Base-by-base conservation (phyloP, 2,329 filamentous ascomycete species). In the Tolypocladium endophyticum region DNA sequence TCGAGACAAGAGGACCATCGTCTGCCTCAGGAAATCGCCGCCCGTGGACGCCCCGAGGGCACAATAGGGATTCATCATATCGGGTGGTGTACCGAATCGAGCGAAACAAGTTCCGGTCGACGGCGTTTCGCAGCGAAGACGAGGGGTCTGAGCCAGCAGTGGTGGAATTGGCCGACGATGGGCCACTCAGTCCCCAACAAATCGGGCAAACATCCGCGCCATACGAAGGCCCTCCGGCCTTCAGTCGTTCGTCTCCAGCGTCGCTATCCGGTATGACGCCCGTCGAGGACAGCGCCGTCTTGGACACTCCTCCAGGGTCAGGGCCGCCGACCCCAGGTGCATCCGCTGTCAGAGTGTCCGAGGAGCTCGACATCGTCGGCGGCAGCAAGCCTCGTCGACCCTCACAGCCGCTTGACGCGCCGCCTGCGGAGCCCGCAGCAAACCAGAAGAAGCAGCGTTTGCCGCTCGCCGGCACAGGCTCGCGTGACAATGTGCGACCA, bases 81-180 rank as follows among this genome's bases (percentile, higher is more conserved):
- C 78, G 82, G 23, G 77, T 86, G 4, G 84, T 87, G 0, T 87
- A 87, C 65, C 79, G 78, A 39, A 79, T 84, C 63, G 81, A 78
- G 63, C 81, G 77, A 61, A 84, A 78, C 66, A 82, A 72, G 66
- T 73, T 78, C 35, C 73, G 71, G 47, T 78, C 68, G 20, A 78
- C 74, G 38, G 73, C 70, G 28, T 72, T 77, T 38, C 70, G 70
- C 35, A 71, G 68, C 14, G 71, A 73, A 9, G 67, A 72, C 35
- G 69, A 72, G 2, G 63, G 64, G 1, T 63, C 63, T 2, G 64
- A 68, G 2, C 61, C 66, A 4, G 60, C 69, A 8, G 61, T 71
- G 3, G 62, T 69, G 18, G 72, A 73, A 41, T 38, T 70, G 3
- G 59, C 64, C 7, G 66, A 69, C 25, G 68, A 72, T 2, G 62